A percentile compares a stretch with the other conserved stretches of the same genome.
These are phyloP conservation scores for Penicillium sp. DNA, from an alignment of 2,329 filamentous ascomycete species.

Conservation along the genomic window DNA sequence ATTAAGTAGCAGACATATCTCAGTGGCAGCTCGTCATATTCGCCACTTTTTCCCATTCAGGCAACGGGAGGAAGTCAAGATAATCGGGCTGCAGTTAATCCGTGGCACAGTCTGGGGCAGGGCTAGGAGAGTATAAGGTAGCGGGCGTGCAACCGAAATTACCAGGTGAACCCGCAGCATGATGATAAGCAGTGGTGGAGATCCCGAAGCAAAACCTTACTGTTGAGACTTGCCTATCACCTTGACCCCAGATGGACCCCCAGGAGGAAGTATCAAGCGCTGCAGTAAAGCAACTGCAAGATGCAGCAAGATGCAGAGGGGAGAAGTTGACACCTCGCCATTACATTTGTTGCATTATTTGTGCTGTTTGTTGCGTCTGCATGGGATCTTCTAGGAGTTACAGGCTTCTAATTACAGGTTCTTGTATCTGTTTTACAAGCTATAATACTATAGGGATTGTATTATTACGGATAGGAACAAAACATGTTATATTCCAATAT, in stretches of 20 bases:
- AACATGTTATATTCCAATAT: not conserved
- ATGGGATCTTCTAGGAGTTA: not conserved
- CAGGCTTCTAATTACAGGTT: not conserved
- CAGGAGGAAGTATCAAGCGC: not conserved
- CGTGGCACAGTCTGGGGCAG: slow-evolving; percentile 10
- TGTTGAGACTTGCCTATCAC: not conserved
- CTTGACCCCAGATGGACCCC: not conserved
- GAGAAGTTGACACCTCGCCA: not conserved
- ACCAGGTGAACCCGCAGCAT: slow-evolving; percentile 1
- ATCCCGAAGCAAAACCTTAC: not conserved
- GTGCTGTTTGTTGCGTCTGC: not conserved
- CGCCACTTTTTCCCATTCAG: slow-evolving; percentile 15
- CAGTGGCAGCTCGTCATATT: slow-evolving; percentile 23
- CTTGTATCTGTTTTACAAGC: not conserved
- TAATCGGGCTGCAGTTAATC: not conserved
- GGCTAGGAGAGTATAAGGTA: slow-evolving; percentile 9
- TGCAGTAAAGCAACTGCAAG: not conserved
- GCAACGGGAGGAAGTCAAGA: slow-evolving; percentile 4
- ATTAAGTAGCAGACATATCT: slow-evolving; percentile 25
- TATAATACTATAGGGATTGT: not conserved
- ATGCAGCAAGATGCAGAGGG: not conserved
- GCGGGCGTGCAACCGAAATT: slow-evolving; percentile 7
- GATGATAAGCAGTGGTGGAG: not conserved
- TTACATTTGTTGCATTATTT: not conserved
- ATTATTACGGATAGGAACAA: not conserved